phyloP scores from a whole-genome alignment of 2,329 filamentous ascomycete species.

The Fusarium pseudoanthophilum region DNA sequence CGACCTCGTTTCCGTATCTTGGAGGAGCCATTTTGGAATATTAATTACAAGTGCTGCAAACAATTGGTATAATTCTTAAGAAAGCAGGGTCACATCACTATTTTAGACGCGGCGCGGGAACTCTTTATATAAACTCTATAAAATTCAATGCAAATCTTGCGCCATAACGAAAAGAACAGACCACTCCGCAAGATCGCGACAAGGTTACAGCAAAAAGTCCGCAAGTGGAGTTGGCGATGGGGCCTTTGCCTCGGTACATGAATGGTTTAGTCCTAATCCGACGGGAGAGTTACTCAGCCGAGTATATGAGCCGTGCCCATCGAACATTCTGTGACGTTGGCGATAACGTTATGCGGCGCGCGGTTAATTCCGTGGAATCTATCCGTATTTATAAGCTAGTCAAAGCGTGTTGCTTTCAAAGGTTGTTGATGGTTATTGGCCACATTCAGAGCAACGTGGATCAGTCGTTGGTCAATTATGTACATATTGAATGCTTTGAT shows the following conservation, averaged over 20 bases:
- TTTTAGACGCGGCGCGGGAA: neutral
- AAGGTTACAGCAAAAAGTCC: neutral
- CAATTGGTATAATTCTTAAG: neutral
- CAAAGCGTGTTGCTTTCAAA: neutral
- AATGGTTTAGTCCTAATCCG: neutral
- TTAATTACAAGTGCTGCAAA: neutral
- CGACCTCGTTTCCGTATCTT: slow-evolving; percentile 22
- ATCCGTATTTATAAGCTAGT: slow-evolving; percentile 14
- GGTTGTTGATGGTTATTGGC: neutral
- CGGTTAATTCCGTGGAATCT: neutral
- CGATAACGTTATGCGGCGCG: slow-evolving; percentile 2
- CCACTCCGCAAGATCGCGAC: neutral
- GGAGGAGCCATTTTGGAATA: slow-evolving; percentile 9
- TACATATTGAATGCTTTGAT: neutral
- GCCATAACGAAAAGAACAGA: neutral
- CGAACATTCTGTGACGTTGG: neutral
- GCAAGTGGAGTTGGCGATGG: neutral
- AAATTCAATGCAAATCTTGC: neutral
- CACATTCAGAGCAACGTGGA: neutral
- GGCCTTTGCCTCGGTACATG: slow-evolving; percentile 16
- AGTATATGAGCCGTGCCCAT: neutral
- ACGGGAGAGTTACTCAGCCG: slow-evolving; percentile 7
- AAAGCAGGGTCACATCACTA: neutral
- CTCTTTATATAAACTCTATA: slow-evolving; percentile 7
- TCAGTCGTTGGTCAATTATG: neutral